Evolutionary conservation across 805 yeast species (phyloP).

Genomic region (Monosporozyma yasuniensis): DNA sequence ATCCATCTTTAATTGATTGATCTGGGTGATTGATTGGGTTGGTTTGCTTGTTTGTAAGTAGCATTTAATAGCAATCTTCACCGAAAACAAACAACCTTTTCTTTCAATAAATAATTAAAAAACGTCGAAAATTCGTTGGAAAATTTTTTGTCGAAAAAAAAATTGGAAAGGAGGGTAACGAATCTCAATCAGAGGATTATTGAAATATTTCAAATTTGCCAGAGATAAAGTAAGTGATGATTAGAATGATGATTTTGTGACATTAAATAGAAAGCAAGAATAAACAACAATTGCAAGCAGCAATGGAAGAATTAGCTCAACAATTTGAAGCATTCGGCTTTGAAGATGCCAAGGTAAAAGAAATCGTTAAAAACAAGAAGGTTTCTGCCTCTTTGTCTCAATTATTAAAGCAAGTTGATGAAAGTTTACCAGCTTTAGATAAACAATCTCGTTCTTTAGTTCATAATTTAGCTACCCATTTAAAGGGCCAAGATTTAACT

Average conservation of each 20-base stretch:
- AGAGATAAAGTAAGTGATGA: no score
- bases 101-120: no score
- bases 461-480: slow-evolving; percentile 67
- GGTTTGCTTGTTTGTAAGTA: background rate
- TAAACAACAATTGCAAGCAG: slow-evolving; percentile 10
- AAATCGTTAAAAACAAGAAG: slow-evolving; percentile 77
- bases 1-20: slow-evolving; percentile 23
- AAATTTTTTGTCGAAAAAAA: no score
- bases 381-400: slow-evolving; percentile 62
- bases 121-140: no score
- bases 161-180: background rate
- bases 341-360: slow-evolving; percentile 65
- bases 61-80: background rate
- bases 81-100: background rate
- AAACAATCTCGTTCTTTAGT: slow-evolving; percentile 55
- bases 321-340: slow-evolving; percentile 46
- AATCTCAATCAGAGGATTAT: no score
- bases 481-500: slow-evolving; percentile 44
- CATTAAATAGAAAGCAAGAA: background rate
- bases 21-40: background rate
- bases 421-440: slow-evolving; percentile 31
- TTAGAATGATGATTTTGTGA: background rate
- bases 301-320: slow-evolving; percentile 31
- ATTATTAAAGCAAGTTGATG: slow-evolving; percentile 39
- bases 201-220: no score